Evolutionary conservation across 2,329 filamentous ascomycete genomes (phyloP), one percentile per base, ranked within the genome.

Genomic region (Metarhizium humberi): DNA sequence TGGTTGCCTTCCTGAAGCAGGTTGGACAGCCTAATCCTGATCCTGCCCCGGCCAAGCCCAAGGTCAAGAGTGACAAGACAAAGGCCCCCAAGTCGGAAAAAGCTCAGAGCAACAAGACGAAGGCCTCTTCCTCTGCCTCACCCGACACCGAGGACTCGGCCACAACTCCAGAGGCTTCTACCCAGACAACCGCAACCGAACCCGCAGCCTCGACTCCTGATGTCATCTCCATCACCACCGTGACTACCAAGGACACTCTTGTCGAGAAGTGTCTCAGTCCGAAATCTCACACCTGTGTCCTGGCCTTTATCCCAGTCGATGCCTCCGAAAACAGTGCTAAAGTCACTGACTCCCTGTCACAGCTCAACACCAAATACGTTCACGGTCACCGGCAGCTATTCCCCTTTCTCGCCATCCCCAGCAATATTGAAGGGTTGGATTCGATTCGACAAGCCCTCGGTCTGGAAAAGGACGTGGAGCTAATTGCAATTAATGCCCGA

Each of bases 401-500:
- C 75, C 90, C 92, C 29, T 87, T 96, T 71, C 92, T 87, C 67
- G 83, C 85, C 51, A 77, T 97, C 0, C 81, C 89, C 13, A 75
- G 75, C 46, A 74, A 78, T 42, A 60, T 70, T 34, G 67, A 67
- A 2, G 65, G 64, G 3, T 57, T 64, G 1, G 61, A 64, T 0
- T 87, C 87, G 60, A 57, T 75, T 2, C 64, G 63, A 29, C 62
- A 66, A 42, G 61, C 64, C 3, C 80, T 96, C 18, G 79, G 76
- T 1, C 76, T 96, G 25, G 69, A 71, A 1, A 74, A 75, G 1
- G 74, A 82, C 6, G 74, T 90, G 16, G 85, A 92, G 66, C 72
- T 97, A 48, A 76, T 97, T 54, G 91, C 91, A 16, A 70, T 95
- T 57, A 96, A 96, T 69, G 87, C 82, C 36, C 90, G 92, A 64